Percentiles rank a stretch among this genome's conserved stretches.
Evolutionary conservation across 73 alveolate genomes (phyloP).

Genomic region (Symbiodinium natans): DNA sequence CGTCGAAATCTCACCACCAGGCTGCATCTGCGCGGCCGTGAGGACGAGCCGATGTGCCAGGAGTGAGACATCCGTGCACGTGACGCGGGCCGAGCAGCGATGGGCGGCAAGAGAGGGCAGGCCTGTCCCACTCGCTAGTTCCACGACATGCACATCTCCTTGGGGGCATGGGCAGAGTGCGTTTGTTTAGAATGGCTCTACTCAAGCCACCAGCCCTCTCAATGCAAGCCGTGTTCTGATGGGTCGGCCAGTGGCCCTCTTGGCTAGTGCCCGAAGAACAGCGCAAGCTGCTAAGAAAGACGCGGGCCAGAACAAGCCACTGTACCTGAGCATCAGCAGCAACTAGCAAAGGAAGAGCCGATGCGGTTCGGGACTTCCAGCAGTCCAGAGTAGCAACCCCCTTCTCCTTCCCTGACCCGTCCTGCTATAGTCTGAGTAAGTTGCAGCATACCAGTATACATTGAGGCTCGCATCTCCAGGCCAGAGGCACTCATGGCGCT

Average conservation of each 20-base stretch:
- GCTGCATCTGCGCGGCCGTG: constrained; percentile 7
- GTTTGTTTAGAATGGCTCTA: background rate
- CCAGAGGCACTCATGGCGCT: background rate
- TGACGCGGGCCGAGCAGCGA: constrained; percentile 20
- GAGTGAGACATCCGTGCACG: constrained; percentile 29
- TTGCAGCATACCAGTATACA: constrained; percentile 31
- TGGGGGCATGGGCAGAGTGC: background rate
- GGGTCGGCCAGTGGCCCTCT: background rate
- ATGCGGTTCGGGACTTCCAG: background rate
- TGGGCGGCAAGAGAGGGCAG: constrained; percentile 35
- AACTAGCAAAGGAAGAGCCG: background rate
- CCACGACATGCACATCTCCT: constrained; percentile 58
- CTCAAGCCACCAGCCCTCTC: background rate
- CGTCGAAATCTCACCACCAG: constrained; percentile 12
- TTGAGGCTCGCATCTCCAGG: constrained; percentile 64
- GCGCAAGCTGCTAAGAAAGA: constrained; percentile 54
- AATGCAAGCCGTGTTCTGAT: constrained; percentile 17
- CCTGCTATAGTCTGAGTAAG: no score
- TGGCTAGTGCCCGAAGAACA: background rate
- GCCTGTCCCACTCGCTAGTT: constrained; percentile 62
- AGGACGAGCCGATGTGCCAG: constrained; percentile 37
- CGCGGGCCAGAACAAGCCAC: constrained; percentile 70
- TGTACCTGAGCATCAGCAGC: background rate
- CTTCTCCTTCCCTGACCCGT: no score
- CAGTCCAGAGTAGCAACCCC: no score